phyloP scores from a whole-genome alignment of 2,329 filamentous ascomycete species.

The Trichoderma polysporum region DNA sequence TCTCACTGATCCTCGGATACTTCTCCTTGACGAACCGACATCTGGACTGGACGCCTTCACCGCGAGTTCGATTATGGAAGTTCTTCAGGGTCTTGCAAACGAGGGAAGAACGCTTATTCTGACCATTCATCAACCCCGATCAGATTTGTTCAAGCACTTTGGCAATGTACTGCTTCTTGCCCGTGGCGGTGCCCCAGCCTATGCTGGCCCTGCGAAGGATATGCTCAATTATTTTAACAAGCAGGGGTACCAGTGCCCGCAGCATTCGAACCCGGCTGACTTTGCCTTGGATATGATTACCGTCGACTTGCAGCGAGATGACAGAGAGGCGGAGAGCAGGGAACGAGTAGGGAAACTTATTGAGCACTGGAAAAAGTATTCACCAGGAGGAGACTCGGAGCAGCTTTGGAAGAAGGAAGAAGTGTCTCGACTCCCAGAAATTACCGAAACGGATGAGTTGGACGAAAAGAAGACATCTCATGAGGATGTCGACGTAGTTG shows the following conservation, averaged over 20 bases:
- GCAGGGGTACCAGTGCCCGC: slow-evolving; percentile 63
- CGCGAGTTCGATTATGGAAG: slow-evolving; percentile 72
- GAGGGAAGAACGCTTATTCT: slow-evolving; percentile 73
- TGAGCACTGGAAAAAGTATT: slow-evolving; percentile 50
- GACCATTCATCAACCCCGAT: slow-evolving; percentile 77
- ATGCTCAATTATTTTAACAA: slow-evolving; percentile 66
- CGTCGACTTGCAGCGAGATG: slow-evolving; percentile 67
- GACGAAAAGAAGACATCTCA: slow-evolving; percentile 21
- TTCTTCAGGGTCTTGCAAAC: slow-evolving; percentile 66
- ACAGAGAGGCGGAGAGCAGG: slow-evolving; percentile 61
- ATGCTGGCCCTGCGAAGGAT: slow-evolving; percentile 59
- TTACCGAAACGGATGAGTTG: slow-evolving; percentile 32
- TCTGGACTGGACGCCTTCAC: slow-evolving; percentile 77
- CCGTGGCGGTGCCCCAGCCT: slow-evolving; percentile 66
- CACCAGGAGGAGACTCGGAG: slow-evolving; percentile 12
- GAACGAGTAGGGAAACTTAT: slow-evolving; percentile 62
- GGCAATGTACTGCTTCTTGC: slow-evolving; percentile 70
- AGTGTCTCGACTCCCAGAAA: slow-evolving; percentile 28
- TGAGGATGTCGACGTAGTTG: background rate
- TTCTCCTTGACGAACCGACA: slow-evolving; percentile 74
- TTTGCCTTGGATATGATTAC: slow-evolving; percentile 77
- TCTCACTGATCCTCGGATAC: slow-evolving; percentile 69
- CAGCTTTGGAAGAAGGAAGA: slow-evolving; percentile 13
- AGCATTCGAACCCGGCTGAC: slow-evolving; percentile 73
- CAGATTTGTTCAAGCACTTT: slow-evolving; percentile 69